Evolutionary conservation across 2,329 filamentous ascomycete genomes (phyloP).

Genomic region (Monosporascus sp.): DNA sequence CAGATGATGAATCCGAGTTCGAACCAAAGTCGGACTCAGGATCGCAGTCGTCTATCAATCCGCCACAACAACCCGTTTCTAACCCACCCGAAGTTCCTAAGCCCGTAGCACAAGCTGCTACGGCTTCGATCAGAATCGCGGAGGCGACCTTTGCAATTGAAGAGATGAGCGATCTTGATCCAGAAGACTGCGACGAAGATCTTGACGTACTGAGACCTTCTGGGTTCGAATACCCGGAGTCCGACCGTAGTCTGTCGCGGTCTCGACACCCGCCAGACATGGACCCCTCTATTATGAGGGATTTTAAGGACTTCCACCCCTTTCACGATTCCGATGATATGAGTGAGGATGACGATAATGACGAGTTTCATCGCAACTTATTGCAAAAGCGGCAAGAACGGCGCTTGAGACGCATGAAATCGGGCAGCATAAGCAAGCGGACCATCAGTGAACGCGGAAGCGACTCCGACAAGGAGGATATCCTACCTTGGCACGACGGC

Average conservation of each 20-base stretch:
- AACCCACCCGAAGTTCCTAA: constrained; percentile 16
- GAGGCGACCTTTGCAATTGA: constrained; percentile 25
- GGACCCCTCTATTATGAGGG: constrained; percentile 21
- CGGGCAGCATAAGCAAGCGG: constrained; percentile 30
- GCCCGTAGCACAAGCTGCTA: constrained; percentile 14
- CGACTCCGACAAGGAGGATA: constrained; percentile 28
- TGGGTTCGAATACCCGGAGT: constrained; percentile 24
- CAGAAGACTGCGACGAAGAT: constrained; percentile 20
- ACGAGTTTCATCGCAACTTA: constrained; percentile 19
- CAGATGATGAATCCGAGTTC: constrained; percentile 15
- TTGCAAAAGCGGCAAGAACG: constrained; percentile 17
- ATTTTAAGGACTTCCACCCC: constrained; percentile 22
- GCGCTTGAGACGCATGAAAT: constrained; percentile 26
- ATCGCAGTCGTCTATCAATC: constrained; percentile 19
- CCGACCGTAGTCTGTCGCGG: constrained; percentile 22
- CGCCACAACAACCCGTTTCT: constrained; percentile 22
- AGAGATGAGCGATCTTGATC: constrained; percentile 24
- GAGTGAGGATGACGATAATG: constrained; percentile 16
- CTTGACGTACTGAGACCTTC: constrained; percentile 22
- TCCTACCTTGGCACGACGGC: constrained; percentile 23
- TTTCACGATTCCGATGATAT: constrained; percentile 22
- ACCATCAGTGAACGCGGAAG: constrained; percentile 31
- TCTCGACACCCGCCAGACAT: constrained; percentile 22
- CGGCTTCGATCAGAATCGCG: constrained; percentile 12
- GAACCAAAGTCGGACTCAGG: too few species aligned